Percentiles rank a stretch among this genome's conserved stretches.
Evolutionary conservation across 1,139 yeast genomes (phyloP).

Genomic region (Hyphopichia fennica): DNA sequence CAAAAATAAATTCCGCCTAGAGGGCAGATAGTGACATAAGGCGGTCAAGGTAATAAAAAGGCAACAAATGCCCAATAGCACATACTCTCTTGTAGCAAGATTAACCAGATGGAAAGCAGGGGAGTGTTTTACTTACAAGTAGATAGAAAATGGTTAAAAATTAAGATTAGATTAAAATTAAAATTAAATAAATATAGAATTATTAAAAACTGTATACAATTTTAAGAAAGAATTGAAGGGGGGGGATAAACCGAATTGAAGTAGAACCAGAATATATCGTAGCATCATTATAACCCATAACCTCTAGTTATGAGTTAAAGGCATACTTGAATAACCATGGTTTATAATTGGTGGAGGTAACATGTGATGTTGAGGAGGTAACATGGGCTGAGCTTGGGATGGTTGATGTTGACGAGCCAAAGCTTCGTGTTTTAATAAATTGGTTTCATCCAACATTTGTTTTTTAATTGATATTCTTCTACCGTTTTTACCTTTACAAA

Average conservation of each 20-base stretch:
- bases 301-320: constrained; percentile 16
- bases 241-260: too few species aligned
- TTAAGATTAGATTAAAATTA: too few species aligned
- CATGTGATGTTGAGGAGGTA: constrained; percentile 7
- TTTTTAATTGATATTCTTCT: constrained; percentile 42
- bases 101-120: too few species aligned
- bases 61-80: too few species aligned
- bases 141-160: too few species aligned
- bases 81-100: too few species aligned
- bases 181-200: too few species aligned
- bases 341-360: constrained; percentile 16
- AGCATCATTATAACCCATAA: not conserved
- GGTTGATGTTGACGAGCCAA: constrained; percentile 1
- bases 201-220: too few species aligned
- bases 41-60: not conserved
- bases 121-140: too few species aligned
- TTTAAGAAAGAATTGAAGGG: too few species aligned
- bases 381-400: constrained; percentile 4
- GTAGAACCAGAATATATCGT: not conserved
- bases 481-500: constrained; percentile 49
- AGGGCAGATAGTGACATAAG: not conserved
- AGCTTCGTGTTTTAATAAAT: not conserved
- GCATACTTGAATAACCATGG: constrained; percentile 11
- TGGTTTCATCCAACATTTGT: constrained; percentile 1
- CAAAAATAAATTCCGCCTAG: too few species aligned